A percentile compares a stretch with the other conserved stretches of the same genome.
phyloP scores from a whole-genome alignment of 495 filamentous ascomycete genomes.

The Aspergillus homomorphus region DNA sequence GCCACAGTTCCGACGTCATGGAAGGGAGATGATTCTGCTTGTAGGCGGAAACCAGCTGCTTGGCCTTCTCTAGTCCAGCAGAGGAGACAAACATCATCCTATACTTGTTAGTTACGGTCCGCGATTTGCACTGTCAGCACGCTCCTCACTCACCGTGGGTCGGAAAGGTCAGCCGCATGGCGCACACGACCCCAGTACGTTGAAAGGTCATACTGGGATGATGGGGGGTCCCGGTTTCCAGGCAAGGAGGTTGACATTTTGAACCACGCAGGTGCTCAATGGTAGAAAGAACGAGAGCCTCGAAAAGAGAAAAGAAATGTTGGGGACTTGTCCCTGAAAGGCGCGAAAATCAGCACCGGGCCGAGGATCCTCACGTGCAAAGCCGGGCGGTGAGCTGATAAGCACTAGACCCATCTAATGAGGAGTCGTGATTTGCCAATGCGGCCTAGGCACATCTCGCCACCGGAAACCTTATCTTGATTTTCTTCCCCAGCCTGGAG shows the following conservation, averaged over 20 bases:
- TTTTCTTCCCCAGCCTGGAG: no score
- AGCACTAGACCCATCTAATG: constrained; percentile 27
- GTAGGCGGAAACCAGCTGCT: constrained; percentile 70
- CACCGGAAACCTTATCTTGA: constrained; percentile 1
- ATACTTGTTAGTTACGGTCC: constrained; percentile 13
- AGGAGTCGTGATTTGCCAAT: constrained; percentile 9
- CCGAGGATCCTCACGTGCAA: constrained; percentile 18
- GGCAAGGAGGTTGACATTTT: constrained; percentile 88
- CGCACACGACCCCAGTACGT: constrained; percentile 95
- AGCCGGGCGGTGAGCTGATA: constrained; percentile 45
- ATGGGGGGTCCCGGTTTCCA: constrained; percentile 78
- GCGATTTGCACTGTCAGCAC: neutral
- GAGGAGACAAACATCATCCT: constrained; percentile 80
- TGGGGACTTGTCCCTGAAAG: constrained; percentile 18
- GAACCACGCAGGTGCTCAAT: constrained; percentile 7
- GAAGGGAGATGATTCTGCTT: constrained; percentile 69
- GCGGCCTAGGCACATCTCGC: constrained; percentile 4
- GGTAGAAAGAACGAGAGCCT: constrained; percentile 12
- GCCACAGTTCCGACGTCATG: constrained; percentile 92
- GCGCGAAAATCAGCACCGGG: constrained; percentile 20
- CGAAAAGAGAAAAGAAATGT: constrained; percentile 9
- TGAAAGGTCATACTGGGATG: constrained; percentile 84
- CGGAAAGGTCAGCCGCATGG: constrained; percentile 85
- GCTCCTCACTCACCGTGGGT: constrained; percentile 74
- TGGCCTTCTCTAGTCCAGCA: constrained; percentile 77